These are phyloP conservation scores for Verticillium nonalfalfae DNA, from an alignment of 2,329 filamentous ascomycete species.

Conservation along the genomic window DNA sequence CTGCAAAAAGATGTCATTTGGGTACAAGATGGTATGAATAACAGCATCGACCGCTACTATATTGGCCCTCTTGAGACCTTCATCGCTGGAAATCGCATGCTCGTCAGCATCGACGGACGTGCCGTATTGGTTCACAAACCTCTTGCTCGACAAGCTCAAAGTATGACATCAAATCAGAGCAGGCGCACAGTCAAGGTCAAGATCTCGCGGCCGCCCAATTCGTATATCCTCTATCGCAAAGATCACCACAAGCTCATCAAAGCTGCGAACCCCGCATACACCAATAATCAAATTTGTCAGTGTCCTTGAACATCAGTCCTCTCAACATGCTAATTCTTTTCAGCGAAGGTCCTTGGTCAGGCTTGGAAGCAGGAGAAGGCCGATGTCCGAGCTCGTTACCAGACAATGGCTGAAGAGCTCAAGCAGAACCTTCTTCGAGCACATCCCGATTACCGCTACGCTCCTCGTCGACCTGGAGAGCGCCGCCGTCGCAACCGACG, in stretches of 20 bases:
- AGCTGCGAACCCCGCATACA: conserved; percentile 15
- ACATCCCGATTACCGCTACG: conserved; percentile 32
- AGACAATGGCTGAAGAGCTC: conserved; percentile 20
- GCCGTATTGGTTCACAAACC: background rate
- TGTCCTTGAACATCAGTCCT: background rate
- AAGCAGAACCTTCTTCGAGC: conserved; percentile 20
- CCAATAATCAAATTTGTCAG: conserved; percentile 31
- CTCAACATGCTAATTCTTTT: background rate
- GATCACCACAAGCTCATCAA: conserved; percentile 17
- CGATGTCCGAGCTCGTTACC: conserved; percentile 23
- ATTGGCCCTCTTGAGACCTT: background rate
- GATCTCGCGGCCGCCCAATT: conserved; percentile 22
- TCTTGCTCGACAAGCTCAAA: background rate
- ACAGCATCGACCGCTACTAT: background rate
- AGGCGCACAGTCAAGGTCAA: conserved; percentile 1
- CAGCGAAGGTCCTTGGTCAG: conserved; percentile 27
- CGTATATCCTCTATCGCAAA: conserved; percentile 26
- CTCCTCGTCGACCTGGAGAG: conserved; percentile 24
- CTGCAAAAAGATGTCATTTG: conserved; percentile 1
- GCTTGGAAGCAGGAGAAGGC: conserved; percentile 27
- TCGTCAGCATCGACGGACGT: background rate
- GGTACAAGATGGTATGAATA: background rate
- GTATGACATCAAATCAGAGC: conserved; percentile 16
- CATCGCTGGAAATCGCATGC: background rate
- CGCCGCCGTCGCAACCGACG: conserved; percentile 7